Conservation (phyloP, 345 rosid genomes). For the Aurinia saxatilis region DNA sequence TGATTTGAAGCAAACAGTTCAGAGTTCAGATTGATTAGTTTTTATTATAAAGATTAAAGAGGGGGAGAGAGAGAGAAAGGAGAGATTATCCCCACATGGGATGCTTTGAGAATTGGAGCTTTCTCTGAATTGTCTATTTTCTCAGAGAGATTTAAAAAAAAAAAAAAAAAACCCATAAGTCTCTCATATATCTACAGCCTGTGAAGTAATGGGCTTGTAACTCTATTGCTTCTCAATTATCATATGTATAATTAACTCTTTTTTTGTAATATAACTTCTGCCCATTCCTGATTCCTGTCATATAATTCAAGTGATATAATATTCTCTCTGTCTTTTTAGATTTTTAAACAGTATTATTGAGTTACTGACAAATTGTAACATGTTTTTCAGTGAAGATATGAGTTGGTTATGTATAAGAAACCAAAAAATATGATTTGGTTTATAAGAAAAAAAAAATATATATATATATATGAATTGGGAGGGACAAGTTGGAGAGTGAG, state of each 20-base stretch:
- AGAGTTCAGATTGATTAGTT: conserved; percentile 4
- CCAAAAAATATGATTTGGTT: background rate
- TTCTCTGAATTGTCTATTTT: conserved; percentile 32
- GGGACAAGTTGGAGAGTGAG: conserved; percentile 23
- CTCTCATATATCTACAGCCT: conserved; percentile 24
- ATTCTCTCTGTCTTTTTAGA: conserved; percentile 17
- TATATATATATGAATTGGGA: background rate
- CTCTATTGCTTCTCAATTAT: conserved; percentile 24
- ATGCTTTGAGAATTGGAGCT: conserved; percentile 26
- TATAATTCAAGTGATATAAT: conserved; percentile 13
- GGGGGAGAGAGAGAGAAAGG: conserved; percentile 7
- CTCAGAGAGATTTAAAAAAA: conserved; percentile 24
- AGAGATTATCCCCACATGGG: conserved; percentile 32
- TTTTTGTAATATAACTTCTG: too few species aligned
- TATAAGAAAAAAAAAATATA: background rate
- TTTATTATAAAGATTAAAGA: conserved; percentile 18
- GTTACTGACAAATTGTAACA: conserved; percentile 18
- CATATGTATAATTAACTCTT: background rate
- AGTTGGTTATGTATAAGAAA: background rate
- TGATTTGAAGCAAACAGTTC: background rate
- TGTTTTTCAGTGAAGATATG: conserved; percentile 15
- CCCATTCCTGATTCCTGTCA: conserved; percentile 21
- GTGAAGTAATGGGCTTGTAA: conserved; percentile 28
- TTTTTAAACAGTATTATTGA: conserved; percentile 14
- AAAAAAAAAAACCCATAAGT: background rate